Evolutionary conservation across 2,329 filamentous ascomycete species (phyloP).

Genomic region (Beauveria rudraprayagi): DNA sequence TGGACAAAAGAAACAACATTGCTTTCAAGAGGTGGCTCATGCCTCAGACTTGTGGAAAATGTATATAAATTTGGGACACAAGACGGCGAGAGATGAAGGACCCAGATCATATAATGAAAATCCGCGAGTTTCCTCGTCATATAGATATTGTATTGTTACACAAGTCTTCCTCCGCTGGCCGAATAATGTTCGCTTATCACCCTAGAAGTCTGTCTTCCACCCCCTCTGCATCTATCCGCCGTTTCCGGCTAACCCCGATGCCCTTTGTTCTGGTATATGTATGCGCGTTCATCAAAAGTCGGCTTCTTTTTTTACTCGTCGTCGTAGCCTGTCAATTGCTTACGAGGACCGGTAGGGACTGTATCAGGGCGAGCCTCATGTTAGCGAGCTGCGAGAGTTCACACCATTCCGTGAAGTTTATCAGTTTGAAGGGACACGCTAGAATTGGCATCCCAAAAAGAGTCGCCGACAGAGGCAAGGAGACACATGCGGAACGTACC

Average conservation of each 20-base stretch:
- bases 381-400: not conserved
- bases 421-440: no score
- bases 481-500: constrained; percentile 48
- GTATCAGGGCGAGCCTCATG: not conserved
- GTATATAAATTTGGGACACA: not conserved
- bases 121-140: not conserved
- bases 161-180: not conserved
- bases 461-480: not conserved
- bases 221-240: not conserved
- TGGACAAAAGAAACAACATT: constrained; percentile 2
- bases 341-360: constrained; percentile 53
- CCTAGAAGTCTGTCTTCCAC: not conserved
- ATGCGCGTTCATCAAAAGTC: constrained; percentile 10
- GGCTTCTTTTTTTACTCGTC: constrained; percentile 33
- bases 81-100: not conserved
- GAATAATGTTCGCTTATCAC: not conserved
- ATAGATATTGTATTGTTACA: constrained; percentile 9
- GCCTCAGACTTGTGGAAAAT: not conserved
- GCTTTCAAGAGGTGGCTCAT: not conserved
- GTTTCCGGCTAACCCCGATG: not conserved
- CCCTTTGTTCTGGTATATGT: not conserved
- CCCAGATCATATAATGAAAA: no score
- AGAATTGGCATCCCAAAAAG: not conserved
- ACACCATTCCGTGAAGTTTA: no score
- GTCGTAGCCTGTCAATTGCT: constrained; percentile 52